Evolutionary conservation across 352 stramenopile genomes (phyloP), one percentile per base, ranked within the genome.

Genomic region (Pythium phragmiticola): DNA sequence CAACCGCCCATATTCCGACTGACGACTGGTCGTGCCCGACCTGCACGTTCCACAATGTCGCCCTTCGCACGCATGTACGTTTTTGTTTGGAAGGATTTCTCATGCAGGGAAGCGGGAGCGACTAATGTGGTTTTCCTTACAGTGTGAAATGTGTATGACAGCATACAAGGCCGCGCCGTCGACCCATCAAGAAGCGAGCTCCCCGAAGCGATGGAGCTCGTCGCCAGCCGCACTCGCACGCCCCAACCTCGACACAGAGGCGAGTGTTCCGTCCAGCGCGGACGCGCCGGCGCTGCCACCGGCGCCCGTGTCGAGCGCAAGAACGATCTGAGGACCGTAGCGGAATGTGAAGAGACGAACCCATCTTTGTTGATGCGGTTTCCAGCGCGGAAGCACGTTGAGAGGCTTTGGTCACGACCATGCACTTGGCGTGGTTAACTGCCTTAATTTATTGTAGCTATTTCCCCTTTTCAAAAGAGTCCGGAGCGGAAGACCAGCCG

Each of bases 21-120:
- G 57, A 76, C 9, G 58, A 74, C 13, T 94, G 85, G 85, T 63
- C 75, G 0, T 92, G 82, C 60, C 57, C 70, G 6, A 76, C 71
- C 11, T 94, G 85, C 58, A 92, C 81, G 7, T 91, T 83, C 37
- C 63, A 91, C 21, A 94, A 94, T 41, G 57, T 61, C 7, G 66
- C 79, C 11, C 52, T 80, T 26, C 77, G 70, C 11, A 76, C 84
- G 55, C 79, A 90, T 65, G 84, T 92, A 87, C 56, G 70, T 69
- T 30, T 3, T 53, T 33, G 43, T 56, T 30, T 30, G 26, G 26
- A 30, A 30, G 3, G 4, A 30, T 42, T 33, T 23, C 19, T 54
- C 19, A 30, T 30, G 4, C 26, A 5, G 26, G 26, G 26, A 30
- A 30, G 26, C 26, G 26, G 26, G 26, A 30, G 26, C 26, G 26